A percentile compares a stretch with the other conserved stretches of the same genome.
Evolutionary conservation across 2,329 filamentous ascomycete species (phyloP).

Genomic region (Aspergillus candidus): DNA sequence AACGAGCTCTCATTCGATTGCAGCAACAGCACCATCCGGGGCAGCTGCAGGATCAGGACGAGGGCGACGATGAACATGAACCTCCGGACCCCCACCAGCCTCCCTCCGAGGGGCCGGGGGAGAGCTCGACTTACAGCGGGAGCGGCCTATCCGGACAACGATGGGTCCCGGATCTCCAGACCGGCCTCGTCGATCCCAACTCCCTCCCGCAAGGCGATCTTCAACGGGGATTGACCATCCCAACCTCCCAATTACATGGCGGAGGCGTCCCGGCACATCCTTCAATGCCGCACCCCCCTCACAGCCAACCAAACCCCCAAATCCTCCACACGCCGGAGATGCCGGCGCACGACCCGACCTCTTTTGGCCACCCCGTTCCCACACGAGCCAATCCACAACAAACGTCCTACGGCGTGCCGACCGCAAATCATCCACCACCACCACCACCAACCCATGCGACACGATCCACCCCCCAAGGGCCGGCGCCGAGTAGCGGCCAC

Average conservation of each 20-base stretch:
- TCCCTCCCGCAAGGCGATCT: constrained; percentile 19
- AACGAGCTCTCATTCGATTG: constrained; percentile 32
- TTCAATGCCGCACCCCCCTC: constrained; percentile 10
- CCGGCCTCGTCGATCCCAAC: constrained; percentile 22
- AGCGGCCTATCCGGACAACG: constrained; percentile 25
- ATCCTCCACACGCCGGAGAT: constrained; percentile 17
- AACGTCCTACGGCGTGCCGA: constrained; percentile 17
- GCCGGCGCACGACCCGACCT: constrained; percentile 17
- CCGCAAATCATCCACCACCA: constrained; percentile 14
- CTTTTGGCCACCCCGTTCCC: constrained; percentile 18
- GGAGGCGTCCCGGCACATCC: constrained; percentile 15
- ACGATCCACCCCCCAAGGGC: constrained; percentile 19
- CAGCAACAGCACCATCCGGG: constrained; percentile 25
- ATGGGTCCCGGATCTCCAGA: constrained; percentile 29
- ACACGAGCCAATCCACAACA: constrained; percentile 20
- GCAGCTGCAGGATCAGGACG: constrained; percentile 17
- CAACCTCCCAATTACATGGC: constrained; percentile 14
- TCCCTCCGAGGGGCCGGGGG: constrained; percentile 20
- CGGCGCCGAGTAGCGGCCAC: constrained; percentile 21
- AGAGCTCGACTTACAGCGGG: constrained; percentile 21
- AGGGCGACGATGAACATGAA: constrained; percentile 18
- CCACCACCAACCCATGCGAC: constrained; percentile 15
- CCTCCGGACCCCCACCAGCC: constrained; percentile 21
- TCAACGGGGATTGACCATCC: constrained; percentile 14
- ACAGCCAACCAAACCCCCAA: constrained; percentile 11